Evolutionary conservation across 495 filamentous ascomycete genomes (phyloP), one percentile per base, ranked within the genome.

Genomic region (Pyrenopolyporus hunteri): DNA sequence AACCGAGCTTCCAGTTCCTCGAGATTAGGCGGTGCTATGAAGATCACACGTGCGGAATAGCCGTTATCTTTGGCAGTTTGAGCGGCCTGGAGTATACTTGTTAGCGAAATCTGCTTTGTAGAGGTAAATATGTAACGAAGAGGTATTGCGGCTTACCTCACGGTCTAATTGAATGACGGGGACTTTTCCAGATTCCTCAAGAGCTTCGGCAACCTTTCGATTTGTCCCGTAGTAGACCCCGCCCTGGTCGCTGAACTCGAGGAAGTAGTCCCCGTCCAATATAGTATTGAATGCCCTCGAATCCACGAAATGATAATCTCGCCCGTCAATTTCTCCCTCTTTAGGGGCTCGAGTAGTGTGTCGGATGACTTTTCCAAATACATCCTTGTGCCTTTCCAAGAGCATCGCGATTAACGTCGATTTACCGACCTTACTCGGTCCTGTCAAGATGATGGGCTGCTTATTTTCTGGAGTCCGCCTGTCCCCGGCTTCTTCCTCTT

Each of bases 41-140:
- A 90, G 32, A 93, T 68, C 64, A 88, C 89, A 2, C 89, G 81
- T 14, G 89, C 87, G 47, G 85, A 78, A 47, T 89, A 83, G 60
- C 86, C 80, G 31, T 83, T 83, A 53, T 84, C 83, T 68, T 89
- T 91, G 36, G 91, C 84, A 73, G 76, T 73, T 88, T 92, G 78
- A 81, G 89, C 59, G 85, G 87, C 58, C 92, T 89, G 75, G 17
- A 26, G 0, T 33, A 19, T 0, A 46, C n/a, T n/a, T n/a, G 58
- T 70, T 59, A 67, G 60, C 40, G 54, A 36, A 56, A 28, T 14
- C 6, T 8, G 4, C 16, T 11, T 14, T n/a, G 8, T n/a, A 14
- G 22, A 2, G 11, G n/a, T n/a, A 42, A 22, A 42, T 42, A 23
- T 17, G 4, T 10, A 22, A 55, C 14, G 29, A 13, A 35, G 9